Evolutionary conservation across 805 yeast genomes (phyloP), one percentile per base, ranked within the genome.

Genomic region (Cyberlindnera galapagoensis): DNA sequence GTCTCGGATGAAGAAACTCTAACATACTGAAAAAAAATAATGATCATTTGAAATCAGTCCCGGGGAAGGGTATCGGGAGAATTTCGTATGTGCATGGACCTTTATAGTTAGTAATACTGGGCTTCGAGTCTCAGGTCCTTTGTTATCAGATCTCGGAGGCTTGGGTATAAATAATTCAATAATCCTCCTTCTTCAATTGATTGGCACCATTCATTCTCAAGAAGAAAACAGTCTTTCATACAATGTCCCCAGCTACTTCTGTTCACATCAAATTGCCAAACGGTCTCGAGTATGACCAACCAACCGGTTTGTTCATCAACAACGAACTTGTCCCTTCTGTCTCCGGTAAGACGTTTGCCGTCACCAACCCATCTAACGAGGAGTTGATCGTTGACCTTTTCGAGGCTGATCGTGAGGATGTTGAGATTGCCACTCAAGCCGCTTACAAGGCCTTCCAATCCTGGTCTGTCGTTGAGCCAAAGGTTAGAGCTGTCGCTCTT

Each of bases 281-380:
- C 49, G 81, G 81, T 28, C 60, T 61, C 36, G 54, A 62, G 20
- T 74, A 74, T 47, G 63, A 63, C 32, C 76, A 71, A 54, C 77
- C 82, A 55, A 71, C 74, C 33, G 83, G 83, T 46, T 57, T 74
- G 51, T 75, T 75, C 64, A 76, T 76, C 52, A 73, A 75, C 62
- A 73, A 73, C 55, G 74, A 76, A 54, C 74, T 72, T 43, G 80
- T 76, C 29, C 42, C 59, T 30, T 69, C 81, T n/a, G 56, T 61
- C 43, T 64, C 63, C 34, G 71, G 69, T 43, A 70, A 74, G 57
- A 73, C 77, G 12, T 73, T 76, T 44, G 63, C 62, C 32, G 76
- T 71, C 18, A 52, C 63, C 37, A 64, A 72, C 43, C 83, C 84
- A 26, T 60, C 80, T 22, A 74, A 78, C 23, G 82, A 75, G 59